Conservation (phyloP, 495 filamentous ascomycete species). For the Thermothielavioides terrestris region DNA sequence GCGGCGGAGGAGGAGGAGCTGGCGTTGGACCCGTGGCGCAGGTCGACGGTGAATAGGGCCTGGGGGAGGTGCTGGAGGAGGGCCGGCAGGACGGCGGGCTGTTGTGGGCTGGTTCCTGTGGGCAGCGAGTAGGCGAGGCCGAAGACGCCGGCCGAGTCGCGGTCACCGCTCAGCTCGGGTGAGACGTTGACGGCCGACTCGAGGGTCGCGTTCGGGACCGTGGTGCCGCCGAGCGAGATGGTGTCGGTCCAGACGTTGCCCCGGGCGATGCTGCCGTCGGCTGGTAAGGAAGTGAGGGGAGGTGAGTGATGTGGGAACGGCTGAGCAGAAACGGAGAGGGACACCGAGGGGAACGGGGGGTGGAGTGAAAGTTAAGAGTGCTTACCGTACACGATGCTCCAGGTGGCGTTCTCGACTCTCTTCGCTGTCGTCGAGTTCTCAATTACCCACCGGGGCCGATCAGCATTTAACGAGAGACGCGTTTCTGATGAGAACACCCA, state of each 20-base stretch:
- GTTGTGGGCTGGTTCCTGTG: conserved; percentile 38
- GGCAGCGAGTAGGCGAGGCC: conserved; percentile 27
- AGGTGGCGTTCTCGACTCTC: conserved; percentile 40
- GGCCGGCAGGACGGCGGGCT: conserved; percentile 61
- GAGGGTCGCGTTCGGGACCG: conserved; percentile 51
- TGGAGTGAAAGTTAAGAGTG: conserved; percentile 8
- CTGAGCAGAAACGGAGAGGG: too few species aligned
- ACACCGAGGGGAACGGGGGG: background rate
- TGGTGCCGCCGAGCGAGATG: conserved; percentile 35
- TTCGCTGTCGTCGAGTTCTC: conserved; percentile 54
- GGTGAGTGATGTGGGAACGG: too few species aligned
- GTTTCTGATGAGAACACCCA: conserved; percentile 24
- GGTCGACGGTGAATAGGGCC: conserved; percentile 60
- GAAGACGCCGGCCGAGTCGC: conserved; percentile 29
- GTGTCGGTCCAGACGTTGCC: conserved; percentile 35
- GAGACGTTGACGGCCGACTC: conserved; percentile 30
- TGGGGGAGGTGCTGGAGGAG: conserved; percentile 39
- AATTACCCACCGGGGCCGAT: conserved; percentile 28
- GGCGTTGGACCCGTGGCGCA: too few species aligned
- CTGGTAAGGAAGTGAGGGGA: background rate
- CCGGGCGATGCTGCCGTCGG: conserved; percentile 22
- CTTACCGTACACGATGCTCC: conserved; percentile 66
- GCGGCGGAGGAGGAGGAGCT: conserved; percentile 46
- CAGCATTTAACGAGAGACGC: background rate
- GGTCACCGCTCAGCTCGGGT: conserved; percentile 18